Evolutionary conservation across 345 rosid genomes (phyloP).

Genomic region (Linum usitatissimum): DNA sequence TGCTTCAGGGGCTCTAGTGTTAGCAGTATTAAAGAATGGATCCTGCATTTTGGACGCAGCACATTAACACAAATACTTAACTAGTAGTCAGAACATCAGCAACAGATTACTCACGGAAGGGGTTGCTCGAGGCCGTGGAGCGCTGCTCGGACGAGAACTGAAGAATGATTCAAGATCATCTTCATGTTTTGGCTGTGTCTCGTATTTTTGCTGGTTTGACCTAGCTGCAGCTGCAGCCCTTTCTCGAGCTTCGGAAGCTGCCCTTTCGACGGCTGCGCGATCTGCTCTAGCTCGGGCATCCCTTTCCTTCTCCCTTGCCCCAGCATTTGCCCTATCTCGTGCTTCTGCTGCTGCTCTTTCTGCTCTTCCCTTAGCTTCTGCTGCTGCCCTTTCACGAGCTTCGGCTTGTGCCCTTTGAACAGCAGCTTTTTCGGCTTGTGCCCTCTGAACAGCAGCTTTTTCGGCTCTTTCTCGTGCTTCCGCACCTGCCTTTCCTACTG

Average conservation of each 20-base stretch:
- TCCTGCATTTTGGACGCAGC: constrained; percentile 39
- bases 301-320: constrained; percentile 45
- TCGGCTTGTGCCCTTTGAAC: constrained; percentile 95
- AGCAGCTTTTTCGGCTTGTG: constrained; percentile 72
- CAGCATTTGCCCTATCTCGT: constrained; percentile 51
- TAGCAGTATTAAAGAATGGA: constrained; percentile 57
- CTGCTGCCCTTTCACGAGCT: constrained; percentile 95
- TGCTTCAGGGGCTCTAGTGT: constrained; percentile 58
- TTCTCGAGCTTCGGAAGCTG: constrained; percentile 21
- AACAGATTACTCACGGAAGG: constrained; percentile 36
- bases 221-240: constrained; percentile 50
- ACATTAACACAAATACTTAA: constrained; percentile 4
- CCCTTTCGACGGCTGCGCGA: constrained; percentile 76
- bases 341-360: constrained; percentile 90
- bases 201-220: constrained; percentile 33
- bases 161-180: constrained; percentile 86
- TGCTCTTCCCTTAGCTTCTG: constrained; percentile 74
- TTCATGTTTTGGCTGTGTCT: constrained; percentile 44
- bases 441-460: constrained; percentile 89
- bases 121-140: constrained; percentile 71
- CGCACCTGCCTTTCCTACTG: constrained; percentile 59
- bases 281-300: constrained; percentile 54
- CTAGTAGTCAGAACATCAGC: constrained; percentile 11
- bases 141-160: constrained; percentile 73
- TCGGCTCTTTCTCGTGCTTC: constrained; percentile 87